phyloP scores from a whole-genome alignment of 805 yeast genomes.

The Barnettozyma siamensis region DNA sequence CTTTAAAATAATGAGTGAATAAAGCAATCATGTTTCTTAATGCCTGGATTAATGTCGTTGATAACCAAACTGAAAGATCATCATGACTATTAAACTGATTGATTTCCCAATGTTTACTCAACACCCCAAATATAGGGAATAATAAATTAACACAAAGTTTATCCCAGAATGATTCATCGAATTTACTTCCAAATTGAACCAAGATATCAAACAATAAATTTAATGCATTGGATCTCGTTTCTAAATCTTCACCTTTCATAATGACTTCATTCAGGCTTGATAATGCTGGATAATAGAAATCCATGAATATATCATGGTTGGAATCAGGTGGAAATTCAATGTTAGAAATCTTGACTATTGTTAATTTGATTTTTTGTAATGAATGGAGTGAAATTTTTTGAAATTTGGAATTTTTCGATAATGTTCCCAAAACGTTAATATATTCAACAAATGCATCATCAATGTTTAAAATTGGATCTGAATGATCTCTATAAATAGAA shows the following conservation, averaged over 20 bases:
- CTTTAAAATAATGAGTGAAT: conserved; percentile 75
- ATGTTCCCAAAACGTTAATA: conserved; percentile 68
- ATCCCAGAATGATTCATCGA: conserved; percentile 77
- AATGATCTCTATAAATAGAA: conserved; percentile 54
- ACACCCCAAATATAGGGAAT: conserved; percentile 84
- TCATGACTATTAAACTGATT: conserved; percentile 66
- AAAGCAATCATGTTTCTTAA: conserved; percentile 80
- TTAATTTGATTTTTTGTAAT: conserved; percentile 60
- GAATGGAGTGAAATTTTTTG: conserved; percentile 80
- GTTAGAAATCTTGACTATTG: conserved; percentile 55
- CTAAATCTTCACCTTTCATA: conserved; percentile 91
- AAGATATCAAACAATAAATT: conserved; percentile 76
- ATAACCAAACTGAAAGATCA: conserved; percentile 90
- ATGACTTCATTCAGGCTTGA: conserved; percentile 82
- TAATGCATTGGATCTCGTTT: conserved; percentile 86
- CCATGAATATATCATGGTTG: conserved; percentile 39
- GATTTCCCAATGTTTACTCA: conserved; percentile 70
- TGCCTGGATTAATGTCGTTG: conserved; percentile 95
- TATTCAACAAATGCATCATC: conserved; percentile 59
- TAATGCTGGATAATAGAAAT: conserved; percentile 83
- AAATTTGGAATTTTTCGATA: conserved; percentile 78
- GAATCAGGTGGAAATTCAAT: conserved; percentile 28
- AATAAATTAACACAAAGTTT: conserved; percentile 67
- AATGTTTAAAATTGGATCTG: conserved; percentile 59
- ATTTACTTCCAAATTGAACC: conserved; percentile 72